Evolutionary conservation across 179 eudicot species (phyloP), one percentile per base, ranked within the genome.

Genomic region (Spergularia azorica): DNA sequence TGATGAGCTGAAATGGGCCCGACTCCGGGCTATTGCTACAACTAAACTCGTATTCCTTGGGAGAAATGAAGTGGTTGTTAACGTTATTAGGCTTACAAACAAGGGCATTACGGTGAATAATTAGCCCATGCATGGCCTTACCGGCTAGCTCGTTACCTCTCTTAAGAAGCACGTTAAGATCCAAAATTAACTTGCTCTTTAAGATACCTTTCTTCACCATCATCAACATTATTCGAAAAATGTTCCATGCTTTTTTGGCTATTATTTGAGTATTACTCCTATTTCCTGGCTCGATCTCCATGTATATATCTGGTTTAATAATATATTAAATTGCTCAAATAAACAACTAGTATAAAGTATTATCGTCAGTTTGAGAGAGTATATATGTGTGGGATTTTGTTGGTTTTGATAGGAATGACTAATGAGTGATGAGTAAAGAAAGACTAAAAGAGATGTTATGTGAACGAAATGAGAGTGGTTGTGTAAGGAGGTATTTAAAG

Each of bases 41-140:
- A 61, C 87, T 84, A 66, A 81, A 84, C 70, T 84, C 87, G 43
- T 76, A 79, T 21, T 81, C 87, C 18, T 81, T 76, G 3, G 83
- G 80, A 57, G 75, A 67, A 17, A 72, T 18, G 21, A 80, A 77
- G 73, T 52, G 63, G 72, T 63, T 56, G 55, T 55, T 81, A 56
- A 73, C 48, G 65, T 79, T 57, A 58, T 74, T 60, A 66, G 81
- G 75, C 72, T 57, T 61, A 48, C 84, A 75, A 50, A 81, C 63
- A 21, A 76, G 75, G 26, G 77, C 64, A 41, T 76, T 76, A 59
- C 75, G 86, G 21, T 79, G 75, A 60, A 81, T 58, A 0, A 75
- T 50, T 41, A 81, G 84, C 14, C 82, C 83, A 20, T 81, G 60
- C 0, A 78, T 5, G 26, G 86, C 84, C 38, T 75, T 75, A 13